A percentile compares a stretch with the other conserved stretches of the same genome.
These are phyloP conservation scores for Poterioochromonas sp. DNA, from an alignment of 352 stramenopile species.

Conservation along the genomic window DNA sequence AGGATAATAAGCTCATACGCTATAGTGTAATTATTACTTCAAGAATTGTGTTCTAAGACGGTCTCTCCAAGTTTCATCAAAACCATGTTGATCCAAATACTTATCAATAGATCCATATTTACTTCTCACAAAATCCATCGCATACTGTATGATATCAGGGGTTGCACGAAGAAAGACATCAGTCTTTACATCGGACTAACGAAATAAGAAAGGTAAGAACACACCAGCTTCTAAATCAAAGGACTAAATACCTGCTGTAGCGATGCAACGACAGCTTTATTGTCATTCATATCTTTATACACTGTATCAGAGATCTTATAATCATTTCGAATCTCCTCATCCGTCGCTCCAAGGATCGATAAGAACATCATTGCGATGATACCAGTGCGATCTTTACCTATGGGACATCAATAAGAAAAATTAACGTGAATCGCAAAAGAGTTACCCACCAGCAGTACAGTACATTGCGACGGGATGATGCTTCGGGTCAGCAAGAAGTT, in stretches of 20 bases:
- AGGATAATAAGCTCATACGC: no score
- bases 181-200: not conserved
- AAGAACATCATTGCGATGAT: slow-evolving; percentile 40
- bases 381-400: slow-evolving; percentile 39
- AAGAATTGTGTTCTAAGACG: not conserved
- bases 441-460: not conserved
- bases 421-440: not conserved
- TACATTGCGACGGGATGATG: not conserved
- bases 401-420: not conserved
- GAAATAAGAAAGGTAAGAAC: not conserved
- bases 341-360: slow-evolving; percentile 37
- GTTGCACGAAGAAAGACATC: not conserved
- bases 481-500: not conserved
- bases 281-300: slow-evolving; percentile 43
- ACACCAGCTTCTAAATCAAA: not conserved
- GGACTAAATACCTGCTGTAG: not conserved
- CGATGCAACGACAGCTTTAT: slow-evolving; percentile 23
- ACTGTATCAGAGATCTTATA: slow-evolving; percentile 44
- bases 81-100: not conserved
- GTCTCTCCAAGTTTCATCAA: not conserved
- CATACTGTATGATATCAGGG: not conserved
- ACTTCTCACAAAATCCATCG: not conserved
- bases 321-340: slow-evolving; percentile 43
- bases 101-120: not conserved
- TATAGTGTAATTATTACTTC: not conserved